These are phyloP conservation scores for Penicillium sp. DNA, from an alignment of 2,329 filamentous ascomycete species.

Conservation along the genomic window DNA sequence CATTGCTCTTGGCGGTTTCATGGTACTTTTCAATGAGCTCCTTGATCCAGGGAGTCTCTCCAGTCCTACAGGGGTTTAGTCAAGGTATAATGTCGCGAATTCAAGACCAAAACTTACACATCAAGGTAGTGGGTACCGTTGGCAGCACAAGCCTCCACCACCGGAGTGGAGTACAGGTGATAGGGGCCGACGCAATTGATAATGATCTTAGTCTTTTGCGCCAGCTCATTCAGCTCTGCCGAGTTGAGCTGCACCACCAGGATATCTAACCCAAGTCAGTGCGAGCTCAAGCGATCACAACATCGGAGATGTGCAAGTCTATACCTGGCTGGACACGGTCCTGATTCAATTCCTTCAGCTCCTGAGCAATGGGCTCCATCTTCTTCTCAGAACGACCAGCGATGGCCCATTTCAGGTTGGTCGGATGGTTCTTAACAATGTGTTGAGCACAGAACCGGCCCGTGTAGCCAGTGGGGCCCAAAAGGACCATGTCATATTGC, in stretches of 20 bases:
- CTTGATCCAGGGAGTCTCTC: slow-evolving; percentile 63
- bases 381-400: slow-evolving; percentile 79
- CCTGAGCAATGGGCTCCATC: slow-evolving; percentile 65
- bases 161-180: slow-evolving; percentile 61
- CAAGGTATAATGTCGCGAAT: neutral
- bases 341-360: slow-evolving; percentile 64
- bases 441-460: slow-evolving; percentile 74
- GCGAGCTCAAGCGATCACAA: neutral
- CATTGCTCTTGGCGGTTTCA: slow-evolving; percentile 56
- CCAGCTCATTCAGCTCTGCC: slow-evolving; percentile 51
- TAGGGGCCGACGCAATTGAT: slow-evolving; percentile 64
- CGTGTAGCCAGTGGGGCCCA: slow-evolving; percentile 78
- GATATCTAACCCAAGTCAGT: slow-evolving; percentile 35
- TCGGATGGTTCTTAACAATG: slow-evolving; percentile 67
- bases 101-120: slow-evolving; percentile 39
- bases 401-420: slow-evolving; percentile 80
- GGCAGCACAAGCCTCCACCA: slow-evolving; percentile 63
- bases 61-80: slow-evolving; percentile 46
- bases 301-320: slow-evolving; percentile 7
- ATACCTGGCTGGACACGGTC: slow-evolving; percentile 70
- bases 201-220: slow-evolving; percentile 56
- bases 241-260: slow-evolving; percentile 49
- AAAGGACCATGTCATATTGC: slow-evolving; percentile 64
- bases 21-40: slow-evolving; percentile 63
- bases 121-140: slow-evolving; percentile 68